Conservation (phyloP, 257 asterid species). For the Asclepias syriaca region DNA sequence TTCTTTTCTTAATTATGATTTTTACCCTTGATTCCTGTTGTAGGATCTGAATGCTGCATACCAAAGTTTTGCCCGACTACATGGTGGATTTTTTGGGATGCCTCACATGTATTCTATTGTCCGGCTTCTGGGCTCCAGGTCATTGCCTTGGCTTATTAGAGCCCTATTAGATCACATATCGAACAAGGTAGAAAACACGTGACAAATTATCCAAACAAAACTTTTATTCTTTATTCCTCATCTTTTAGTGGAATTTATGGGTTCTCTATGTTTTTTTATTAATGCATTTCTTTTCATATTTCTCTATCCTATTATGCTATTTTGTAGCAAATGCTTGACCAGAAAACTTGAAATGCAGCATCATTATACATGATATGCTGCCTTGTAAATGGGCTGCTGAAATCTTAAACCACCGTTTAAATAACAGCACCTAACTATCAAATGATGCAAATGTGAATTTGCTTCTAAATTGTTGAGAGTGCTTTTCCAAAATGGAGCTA, state of each 20-base stretch:
- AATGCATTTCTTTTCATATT: background rate
- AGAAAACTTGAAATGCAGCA: background rate
- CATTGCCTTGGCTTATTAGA: conserved; percentile 97
- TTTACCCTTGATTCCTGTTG: conserved; percentile 18
- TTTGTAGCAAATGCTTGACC: background rate
- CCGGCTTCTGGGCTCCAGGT: conserved; percentile 87
- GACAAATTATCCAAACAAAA: background rate
- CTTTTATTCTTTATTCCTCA: background rate
- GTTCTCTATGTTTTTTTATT: background rate
- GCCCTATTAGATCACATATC: conserved; percentile 89
- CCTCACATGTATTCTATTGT: conserved; percentile 89
- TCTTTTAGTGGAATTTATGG: background rate
- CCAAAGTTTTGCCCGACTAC: conserved; percentile 88
- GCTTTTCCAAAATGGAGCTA: background rate
- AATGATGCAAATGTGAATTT: background rate
- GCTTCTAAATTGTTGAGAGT: background rate
- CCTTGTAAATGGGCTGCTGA: background rate
- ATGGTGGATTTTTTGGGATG: conserved; percentile 89
- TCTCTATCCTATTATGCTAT: background rate
- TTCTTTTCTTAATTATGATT: background rate
- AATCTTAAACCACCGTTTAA: background rate
- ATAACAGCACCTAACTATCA: background rate
- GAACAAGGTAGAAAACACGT: conserved; percentile 54
- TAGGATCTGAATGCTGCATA: conserved; percentile 94
- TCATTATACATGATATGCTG: background rate